Evolutionary conservation across 2,329 filamentous ascomycete species (phyloP), one percentile per base, ranked within the genome.

Genomic region (Monilinia laxa): DNA sequence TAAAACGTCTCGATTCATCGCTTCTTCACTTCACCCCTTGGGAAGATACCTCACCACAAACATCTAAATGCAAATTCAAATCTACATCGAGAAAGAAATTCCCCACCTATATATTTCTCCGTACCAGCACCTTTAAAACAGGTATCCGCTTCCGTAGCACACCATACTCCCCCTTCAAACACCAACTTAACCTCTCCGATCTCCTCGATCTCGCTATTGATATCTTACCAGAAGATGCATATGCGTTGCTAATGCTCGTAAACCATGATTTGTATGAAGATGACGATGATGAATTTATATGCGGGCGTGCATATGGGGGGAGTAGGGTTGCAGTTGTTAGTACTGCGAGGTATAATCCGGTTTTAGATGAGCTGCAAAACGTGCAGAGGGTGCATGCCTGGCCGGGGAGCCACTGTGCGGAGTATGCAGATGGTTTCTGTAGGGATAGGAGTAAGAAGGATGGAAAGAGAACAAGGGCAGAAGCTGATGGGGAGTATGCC

Each of bases 281-380:
- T 38, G 59, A 88, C 0, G 84, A 89, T 0, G 88, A 90, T 68
- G 65, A 86, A 25, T 91, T 90, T 71, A 86, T 84, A 64, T 89
- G 87, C 68, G 88, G 88, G 0, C 78, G 87, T 38, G 87, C 88
- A 0, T 91, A 87, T 73, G 88, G 88, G 0, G 85, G 82, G 0
- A 86, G 83, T 67, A 80, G 88, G 5, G 82, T 91, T 1, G 82
- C 83, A 0, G 82, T 90, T 0, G 84, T 91, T 0, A 87, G 84
- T 0, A 82, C 79, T 0, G 86, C 88, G 12, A 78, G 88, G 35
- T 90, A 91, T 69, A 79, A 86, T 57, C 88, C 88, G 0, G 42
- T 53, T 0, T 76, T 87, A 28, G 80, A 82, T 20, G 72, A 78
- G 4, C 67, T 75, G 2, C 79, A 75, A 0, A 71, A 68, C 2